Conservation (phyloP, 805 yeast species). For the Pichia kluyveri region DNA sequence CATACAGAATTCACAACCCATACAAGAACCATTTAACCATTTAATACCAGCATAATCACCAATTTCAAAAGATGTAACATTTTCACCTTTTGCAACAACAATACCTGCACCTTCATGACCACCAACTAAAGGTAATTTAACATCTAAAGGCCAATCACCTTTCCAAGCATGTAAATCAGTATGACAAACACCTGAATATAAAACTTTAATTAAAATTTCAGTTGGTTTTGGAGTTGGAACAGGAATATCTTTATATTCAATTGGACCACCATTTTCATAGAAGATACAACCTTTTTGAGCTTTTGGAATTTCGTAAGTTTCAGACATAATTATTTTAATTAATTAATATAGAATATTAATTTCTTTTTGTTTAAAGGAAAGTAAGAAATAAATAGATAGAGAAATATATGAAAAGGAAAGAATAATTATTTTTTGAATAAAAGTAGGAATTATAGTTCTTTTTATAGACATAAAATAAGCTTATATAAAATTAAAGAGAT, state of each 20-base stretch:
- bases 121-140: constrained; percentile 65
- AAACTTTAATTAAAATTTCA: constrained; percentile 66
- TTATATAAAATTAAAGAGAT: no score
- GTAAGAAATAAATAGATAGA: constrained; percentile 22
- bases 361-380: constrained; percentile 9
- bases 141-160: constrained; percentile 79
- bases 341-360: constrained; percentile 30
- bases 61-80: constrained; percentile 55
- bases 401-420: constrained; percentile 45
- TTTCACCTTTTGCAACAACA: constrained; percentile 63
- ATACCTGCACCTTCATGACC: constrained; percentile 85
- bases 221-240: constrained; percentile 68
- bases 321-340: constrained; percentile 34
- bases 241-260: constrained; percentile 57
- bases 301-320: constrained; percentile 40
- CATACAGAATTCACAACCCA: constrained; percentile 63
- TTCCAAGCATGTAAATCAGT: constrained; percentile 87
- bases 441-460: no score
- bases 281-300: constrained; percentile 62
- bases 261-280: constrained; percentile 51
- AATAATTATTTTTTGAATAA: no score
- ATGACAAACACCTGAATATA: constrained; percentile 84
- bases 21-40: constrained; percentile 71
- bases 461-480: no score
- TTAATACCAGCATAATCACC: constrained; percentile 77